phyloP scores from a whole-genome alignment of 108 stramenopile genomes.

The Thalassiosira profunda region DNA sequence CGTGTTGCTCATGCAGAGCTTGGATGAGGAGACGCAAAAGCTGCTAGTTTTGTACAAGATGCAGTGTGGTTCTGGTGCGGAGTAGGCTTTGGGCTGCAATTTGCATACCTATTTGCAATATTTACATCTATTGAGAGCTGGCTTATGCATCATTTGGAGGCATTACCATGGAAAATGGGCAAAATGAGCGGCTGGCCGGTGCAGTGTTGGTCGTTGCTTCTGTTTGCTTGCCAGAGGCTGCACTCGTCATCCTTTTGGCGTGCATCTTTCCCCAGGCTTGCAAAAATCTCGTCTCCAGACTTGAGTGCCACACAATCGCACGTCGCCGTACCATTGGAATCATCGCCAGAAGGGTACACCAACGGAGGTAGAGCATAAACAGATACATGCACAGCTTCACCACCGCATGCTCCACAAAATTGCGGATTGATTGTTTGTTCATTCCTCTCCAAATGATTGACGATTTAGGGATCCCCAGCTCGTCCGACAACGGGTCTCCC shows the following conservation, averaged over 20 bases:
- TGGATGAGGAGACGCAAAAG: slow-evolving; percentile 54
- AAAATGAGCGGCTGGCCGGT: slow-evolving; percentile 22
- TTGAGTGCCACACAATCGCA: slow-evolving; percentile 43
- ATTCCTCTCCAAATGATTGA: slow-evolving; percentile 29
- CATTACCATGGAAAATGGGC: slow-evolving; percentile 74
- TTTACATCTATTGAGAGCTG: neutral
- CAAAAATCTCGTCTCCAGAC: slow-evolving; percentile 36
- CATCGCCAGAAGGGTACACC: slow-evolving; percentile 53
- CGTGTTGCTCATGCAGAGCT: slow-evolving; percentile 48
- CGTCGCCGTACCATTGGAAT: slow-evolving; percentile 29
- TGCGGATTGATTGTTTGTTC: slow-evolving; percentile 1
- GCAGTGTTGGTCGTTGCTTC: neutral
- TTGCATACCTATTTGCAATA: neutral
- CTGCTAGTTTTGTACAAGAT: slow-evolving; percentile 68
- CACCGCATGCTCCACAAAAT: neutral
- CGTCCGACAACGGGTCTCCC: slow-evolving; percentile 75
- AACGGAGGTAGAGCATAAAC: slow-evolving; percentile 44
- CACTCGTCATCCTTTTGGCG: slow-evolving; percentile 47
- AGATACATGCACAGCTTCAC: slow-evolving; percentile 21
- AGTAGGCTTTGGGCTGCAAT: neutral
- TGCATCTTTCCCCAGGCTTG: slow-evolving; percentile 51
- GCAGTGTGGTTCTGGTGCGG: slow-evolving; percentile 25
- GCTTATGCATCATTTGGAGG: slow-evolving; percentile 22
- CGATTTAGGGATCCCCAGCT: slow-evolving; percentile 55
- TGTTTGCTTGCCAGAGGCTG: slow-evolving; percentile 3